Percentiles rank a stretch among this genome's conserved stretches.
Evolutionary conservation across 495 filamentous ascomycete genomes (phyloP).

Genomic region (Penicillium angulare): DNA sequence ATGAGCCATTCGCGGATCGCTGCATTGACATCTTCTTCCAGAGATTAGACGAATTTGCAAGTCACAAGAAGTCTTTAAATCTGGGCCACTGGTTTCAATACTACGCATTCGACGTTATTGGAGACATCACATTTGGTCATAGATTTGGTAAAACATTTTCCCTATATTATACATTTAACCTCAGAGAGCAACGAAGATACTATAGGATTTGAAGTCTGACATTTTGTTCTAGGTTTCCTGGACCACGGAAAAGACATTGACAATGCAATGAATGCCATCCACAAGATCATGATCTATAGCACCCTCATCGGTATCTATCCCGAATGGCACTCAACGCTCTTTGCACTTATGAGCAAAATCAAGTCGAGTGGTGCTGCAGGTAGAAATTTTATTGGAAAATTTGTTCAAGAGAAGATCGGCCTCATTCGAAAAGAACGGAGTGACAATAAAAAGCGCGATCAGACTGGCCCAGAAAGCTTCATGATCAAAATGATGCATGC

Average conservation of each 20-base stretch:
- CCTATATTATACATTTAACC: too few species aligned
- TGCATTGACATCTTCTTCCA: slow-evolving; percentile 47
- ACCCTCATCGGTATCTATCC: slow-evolving; percentile 50
- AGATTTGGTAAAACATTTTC: slow-evolving; percentile 41
- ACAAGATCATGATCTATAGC: slow-evolving; percentile 55
- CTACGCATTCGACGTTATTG: slow-evolving; percentile 63
- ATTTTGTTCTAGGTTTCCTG: slow-evolving; percentile 48
- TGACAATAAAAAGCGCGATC: slow-evolving; percentile 20
- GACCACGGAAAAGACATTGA: slow-evolving; percentile 63
- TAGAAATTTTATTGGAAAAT: slow-evolving; percentile 41
- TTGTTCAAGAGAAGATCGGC: slow-evolving; percentile 43
- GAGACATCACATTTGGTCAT: slow-evolving; percentile 64
- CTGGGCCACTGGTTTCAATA: slow-evolving; percentile 56
- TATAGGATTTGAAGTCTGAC: background rate
- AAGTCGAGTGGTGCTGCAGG: slow-evolving; percentile 42
- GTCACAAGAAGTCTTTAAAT: slow-evolving; percentile 33
- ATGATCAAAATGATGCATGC: slow-evolving; percentile 55
- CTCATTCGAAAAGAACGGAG: slow-evolving; percentile 21
- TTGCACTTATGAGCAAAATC: slow-evolving; percentile 35
- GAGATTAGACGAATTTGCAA: slow-evolving; percentile 43
- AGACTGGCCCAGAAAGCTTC: slow-evolving; percentile 44
- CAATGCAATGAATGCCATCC: slow-evolving; percentile 56
- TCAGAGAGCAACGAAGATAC: background rate
- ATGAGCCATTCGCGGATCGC: slow-evolving; percentile 55
- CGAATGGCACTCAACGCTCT: slow-evolving; percentile 45